Percentiles rank a stretch among this genome's conserved stretches.
Conservation (phyloP, 2,329 filamentous ascomycete genomes). For the Xylariaceae sp. region DNA sequence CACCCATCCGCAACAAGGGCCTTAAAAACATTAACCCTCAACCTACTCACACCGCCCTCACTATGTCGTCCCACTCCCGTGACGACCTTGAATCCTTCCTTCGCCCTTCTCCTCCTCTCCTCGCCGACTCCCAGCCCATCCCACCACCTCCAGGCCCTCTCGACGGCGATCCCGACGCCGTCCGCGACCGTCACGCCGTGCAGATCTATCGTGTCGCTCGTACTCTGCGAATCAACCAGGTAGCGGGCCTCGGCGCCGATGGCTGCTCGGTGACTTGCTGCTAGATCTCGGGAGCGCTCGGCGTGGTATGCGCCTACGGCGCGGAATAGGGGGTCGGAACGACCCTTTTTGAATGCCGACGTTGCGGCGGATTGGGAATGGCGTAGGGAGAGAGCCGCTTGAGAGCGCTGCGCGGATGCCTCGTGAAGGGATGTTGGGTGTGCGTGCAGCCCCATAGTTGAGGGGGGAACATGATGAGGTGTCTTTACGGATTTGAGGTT, state of each 20-base stretch:
- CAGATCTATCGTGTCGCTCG: slow-evolving; percentile 61
- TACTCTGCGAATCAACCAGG: slow-evolving; percentile 65
- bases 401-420: slow-evolving; percentile 12
- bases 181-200: slow-evolving; percentile 81
- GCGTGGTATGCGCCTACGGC: slow-evolving; percentile 75
- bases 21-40: slow-evolving; percentile 76
- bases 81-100: slow-evolving; percentile 66
- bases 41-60: slow-evolving; percentile 66
- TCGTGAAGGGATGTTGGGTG: slow-evolving; percentile 11
- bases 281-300: slow-evolving; percentile 63
- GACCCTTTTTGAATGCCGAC: slow-evolving; percentile 44
- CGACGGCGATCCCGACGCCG: slow-evolving; percentile 71
- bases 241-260: slow-evolving; percentile 65
- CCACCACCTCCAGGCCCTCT: slow-evolving; percentile 74
- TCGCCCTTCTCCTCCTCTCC: slow-evolving; percentile 54
- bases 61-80: slow-evolving; percentile 80
- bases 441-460: not conserved
- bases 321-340: slow-evolving; percentile 69
- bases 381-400: slow-evolving; percentile 19
- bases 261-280: slow-evolving; percentile 53
- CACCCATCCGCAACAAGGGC: slow-evolving; percentile 76
- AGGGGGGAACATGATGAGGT: not conserved
- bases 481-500: not conserved
- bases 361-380: slow-evolving; percentile 36
- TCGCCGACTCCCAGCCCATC: slow-evolving; percentile 58